A percentile compares a stretch with the other conserved stretches of the same genome.
These are phyloP conservation scores for apple (Malus domestica) DNA, from an alignment of 306 rosid species.

Conservation along the genomic window DNA sequence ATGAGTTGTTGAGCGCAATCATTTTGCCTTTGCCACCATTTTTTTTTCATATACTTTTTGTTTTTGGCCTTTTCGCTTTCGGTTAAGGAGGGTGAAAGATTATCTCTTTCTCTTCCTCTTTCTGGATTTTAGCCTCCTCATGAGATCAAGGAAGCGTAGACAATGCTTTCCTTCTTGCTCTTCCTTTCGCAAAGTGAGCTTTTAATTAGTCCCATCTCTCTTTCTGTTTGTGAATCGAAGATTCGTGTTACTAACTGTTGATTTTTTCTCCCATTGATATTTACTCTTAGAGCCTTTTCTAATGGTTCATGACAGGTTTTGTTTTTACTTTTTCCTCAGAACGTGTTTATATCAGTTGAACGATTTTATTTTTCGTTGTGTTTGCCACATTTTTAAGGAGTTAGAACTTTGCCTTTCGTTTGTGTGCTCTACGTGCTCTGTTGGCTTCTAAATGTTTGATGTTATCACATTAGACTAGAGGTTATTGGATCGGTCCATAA, in stretches of 20 bases:
- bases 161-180: slow-evolving; percentile 84
- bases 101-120: slow-evolving; percentile 8
- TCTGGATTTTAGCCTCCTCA: slow-evolving; percentile 36
- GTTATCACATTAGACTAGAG: neutral
- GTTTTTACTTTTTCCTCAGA: neutral
- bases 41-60: slow-evolving; percentile 16
- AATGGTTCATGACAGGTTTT: neutral
- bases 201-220: neutral
- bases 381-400: neutral
- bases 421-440: slow-evolving; percentile 9
- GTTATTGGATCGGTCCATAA: slow-evolving; percentile 5
- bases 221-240: neutral
- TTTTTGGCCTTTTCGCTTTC: slow-evolving; percentile 31
- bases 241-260: neutral
- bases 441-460: neutral
- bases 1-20: slow-evolving; percentile 57
- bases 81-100: slow-evolving; percentile 29
- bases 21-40: slow-evolving; percentile 36
- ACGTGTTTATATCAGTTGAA: neutral
- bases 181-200: slow-evolving; percentile 61
- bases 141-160: slow-evolving; percentile 81
- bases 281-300: neutral
- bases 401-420: neutral
- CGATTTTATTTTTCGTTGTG: neutral
- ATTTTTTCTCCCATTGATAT: neutral